Conservation (phyloP, 495 filamentous ascomycete genomes). For the Podospora pseudoanserina region DNA sequence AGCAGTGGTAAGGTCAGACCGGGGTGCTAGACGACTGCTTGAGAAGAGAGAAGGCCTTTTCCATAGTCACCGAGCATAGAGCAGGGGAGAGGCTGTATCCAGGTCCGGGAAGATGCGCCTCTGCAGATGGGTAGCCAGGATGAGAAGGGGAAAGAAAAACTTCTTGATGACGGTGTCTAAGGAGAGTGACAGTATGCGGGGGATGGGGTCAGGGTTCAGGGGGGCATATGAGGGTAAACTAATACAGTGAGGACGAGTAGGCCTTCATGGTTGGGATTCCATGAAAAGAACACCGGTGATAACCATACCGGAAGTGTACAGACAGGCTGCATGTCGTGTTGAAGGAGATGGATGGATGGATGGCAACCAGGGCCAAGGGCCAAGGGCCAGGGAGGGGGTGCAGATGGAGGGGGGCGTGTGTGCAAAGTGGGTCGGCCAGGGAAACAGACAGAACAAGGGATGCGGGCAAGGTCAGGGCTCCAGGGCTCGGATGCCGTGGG, state of each 20-base stretch:
- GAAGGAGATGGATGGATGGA: conserved; percentile 5
- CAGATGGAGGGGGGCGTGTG: conserved; percentile 12
- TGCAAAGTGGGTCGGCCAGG: conserved; percentile 23
- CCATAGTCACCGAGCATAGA: conserved; percentile 34
- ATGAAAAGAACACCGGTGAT: conserved; percentile 17
- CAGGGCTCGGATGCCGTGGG: conserved; percentile 26
- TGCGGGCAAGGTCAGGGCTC: conserved; percentile 11
- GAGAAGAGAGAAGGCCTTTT: conserved; percentile 34
- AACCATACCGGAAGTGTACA: conserved; percentile 24
- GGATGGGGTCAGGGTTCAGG: conserved; percentile 29
- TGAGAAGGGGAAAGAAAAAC: conserved; percentile 20
- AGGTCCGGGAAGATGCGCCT: conserved; percentile 39
- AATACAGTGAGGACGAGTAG: conserved; percentile 20
- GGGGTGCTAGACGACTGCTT: conserved; percentile 29
- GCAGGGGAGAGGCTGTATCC: conserved; percentile 37
- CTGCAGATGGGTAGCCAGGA: conserved; percentile 25
- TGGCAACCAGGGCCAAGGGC: no score
- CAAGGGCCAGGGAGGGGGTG: conserved; percentile 17
- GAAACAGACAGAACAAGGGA: conserved; percentile 26
- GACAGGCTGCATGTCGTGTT: conserved; percentile 20
- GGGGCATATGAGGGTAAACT: conserved; percentile 17
- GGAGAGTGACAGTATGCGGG: conserved; percentile 20
- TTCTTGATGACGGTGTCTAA: conserved; percentile 25
- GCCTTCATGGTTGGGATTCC: conserved; percentile 21
- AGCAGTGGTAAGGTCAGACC: conserved; percentile 32